A percentile compares a stretch with the other conserved stretches of the same genome.
Evolutionary conservation across 1,284 basidiomycete genomes (phyloP).

Genomic region (Cutaneotrichosporon arboriforme): DNA sequence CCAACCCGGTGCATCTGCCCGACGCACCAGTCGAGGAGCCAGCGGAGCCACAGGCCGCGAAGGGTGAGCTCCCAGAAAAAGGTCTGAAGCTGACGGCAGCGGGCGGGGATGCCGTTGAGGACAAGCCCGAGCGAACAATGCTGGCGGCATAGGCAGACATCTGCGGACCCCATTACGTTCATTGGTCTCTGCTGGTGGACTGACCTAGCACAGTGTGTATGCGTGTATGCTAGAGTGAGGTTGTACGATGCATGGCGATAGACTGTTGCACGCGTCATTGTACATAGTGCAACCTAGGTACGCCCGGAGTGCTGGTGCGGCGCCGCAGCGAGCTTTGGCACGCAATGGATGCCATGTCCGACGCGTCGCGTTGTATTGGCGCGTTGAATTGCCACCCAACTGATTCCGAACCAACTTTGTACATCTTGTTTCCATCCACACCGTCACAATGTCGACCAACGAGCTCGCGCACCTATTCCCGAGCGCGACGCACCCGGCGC

Average conservation of each 20-base stretch:
- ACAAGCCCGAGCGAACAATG: constrained; percentile 47
- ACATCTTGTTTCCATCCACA: not conserved
- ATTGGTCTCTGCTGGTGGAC: too few species aligned
- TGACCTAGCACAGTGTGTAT: too few species aligned
- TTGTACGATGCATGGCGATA: too few species aligned
- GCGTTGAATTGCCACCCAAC: constrained; percentile 3
- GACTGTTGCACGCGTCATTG: too few species aligned
- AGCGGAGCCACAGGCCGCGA: constrained; percentile 15
- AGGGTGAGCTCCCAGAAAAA: not conserved
- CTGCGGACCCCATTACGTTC: too few species aligned
- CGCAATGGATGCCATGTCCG: too few species aligned
- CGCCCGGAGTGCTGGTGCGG: too few species aligned
- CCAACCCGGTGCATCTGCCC: constrained; percentile 47
- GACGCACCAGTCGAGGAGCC: constrained; percentile 54
- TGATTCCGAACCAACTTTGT: not conserved
- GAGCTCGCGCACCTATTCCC: constrained; percentile 42
- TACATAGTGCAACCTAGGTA: too few species aligned
- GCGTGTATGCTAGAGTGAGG: too few species aligned
- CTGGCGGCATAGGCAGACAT: constrained; percentile 48
- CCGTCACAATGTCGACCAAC: constrained; percentile 33
- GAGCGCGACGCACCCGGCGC: constrained; percentile 37
- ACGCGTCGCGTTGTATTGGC: not conserved
- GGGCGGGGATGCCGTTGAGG: not conserved
- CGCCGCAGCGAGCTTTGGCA: too few species aligned
- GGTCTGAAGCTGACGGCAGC: constrained; percentile 5